Evolutionary conservation across 2,329 filamentous ascomycete species (phyloP).

Genomic region (Calonectria honghensis): DNA sequence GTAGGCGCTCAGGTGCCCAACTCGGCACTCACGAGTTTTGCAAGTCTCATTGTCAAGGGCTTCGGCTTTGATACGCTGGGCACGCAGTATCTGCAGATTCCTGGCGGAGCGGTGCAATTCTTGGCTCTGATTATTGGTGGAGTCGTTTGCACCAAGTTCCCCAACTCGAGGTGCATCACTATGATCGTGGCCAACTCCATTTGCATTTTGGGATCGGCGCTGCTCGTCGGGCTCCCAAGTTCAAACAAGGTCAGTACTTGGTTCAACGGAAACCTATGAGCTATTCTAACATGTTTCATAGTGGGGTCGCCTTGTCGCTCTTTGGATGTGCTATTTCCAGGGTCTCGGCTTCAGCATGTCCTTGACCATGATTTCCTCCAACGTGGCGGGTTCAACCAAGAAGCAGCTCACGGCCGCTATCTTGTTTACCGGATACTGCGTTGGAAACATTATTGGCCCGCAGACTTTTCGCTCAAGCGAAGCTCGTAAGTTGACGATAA

Average conservation of each 20-base stretch:
- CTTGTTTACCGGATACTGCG: conserved; percentile 33
- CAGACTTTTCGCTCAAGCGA: conserved; percentile 25
- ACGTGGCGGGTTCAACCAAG: conserved; percentile 44
- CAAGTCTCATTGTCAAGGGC: conserved; percentile 58
- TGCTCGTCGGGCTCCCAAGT: conserved; percentile 35
- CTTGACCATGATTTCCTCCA: conserved; percentile 38
- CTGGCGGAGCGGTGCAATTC: conserved; percentile 40
- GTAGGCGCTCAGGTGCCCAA: conserved; percentile 63
- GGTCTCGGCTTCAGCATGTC: conserved; percentile 40
- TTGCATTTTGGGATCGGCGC: conserved; percentile 36
- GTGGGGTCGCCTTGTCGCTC: conserved; percentile 40
- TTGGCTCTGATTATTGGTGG: conserved; percentile 36
- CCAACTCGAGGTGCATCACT: conserved; percentile 34
- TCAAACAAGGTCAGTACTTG: conserved; percentile 18
- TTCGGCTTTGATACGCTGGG: conserved; percentile 56
- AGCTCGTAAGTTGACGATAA: conserved; percentile 5
- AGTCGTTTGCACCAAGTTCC: conserved; percentile 39
- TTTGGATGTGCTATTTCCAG: conserved; percentile 41
- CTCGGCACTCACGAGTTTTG: conserved; percentile 49
- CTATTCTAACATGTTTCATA: conserved; percentile 12
- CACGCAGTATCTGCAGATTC: conserved; percentile 41
- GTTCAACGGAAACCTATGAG: not conserved
- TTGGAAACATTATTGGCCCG: conserved; percentile 28
- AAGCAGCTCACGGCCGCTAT: conserved; percentile 40
- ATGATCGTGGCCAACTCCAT: conserved; percentile 40